Conservation (phyloP, 257 asterid species). For the Ligustrum vulgare region DNA sequence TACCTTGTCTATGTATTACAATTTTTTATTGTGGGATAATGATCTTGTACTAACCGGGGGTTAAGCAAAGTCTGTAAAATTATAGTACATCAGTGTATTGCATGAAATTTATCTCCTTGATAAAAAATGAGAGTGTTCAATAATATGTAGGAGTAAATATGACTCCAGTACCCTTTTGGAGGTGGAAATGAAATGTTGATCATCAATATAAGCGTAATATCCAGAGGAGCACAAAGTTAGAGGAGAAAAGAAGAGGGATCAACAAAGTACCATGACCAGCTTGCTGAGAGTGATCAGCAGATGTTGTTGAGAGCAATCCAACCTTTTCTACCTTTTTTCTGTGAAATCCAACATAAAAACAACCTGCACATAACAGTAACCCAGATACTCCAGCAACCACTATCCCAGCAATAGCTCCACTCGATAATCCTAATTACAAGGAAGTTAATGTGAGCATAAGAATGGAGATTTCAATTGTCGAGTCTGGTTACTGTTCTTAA, state of each 20-base stretch:
- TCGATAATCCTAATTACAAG: conserved; percentile 58
- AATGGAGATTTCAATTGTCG: conserved; percentile 10
- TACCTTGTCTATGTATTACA: not conserved
- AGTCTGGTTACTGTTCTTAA: conserved; percentile 19
- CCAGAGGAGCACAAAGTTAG: conserved; percentile 10
- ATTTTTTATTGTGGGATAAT: not conserved
- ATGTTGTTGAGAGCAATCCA: conserved; percentile 37
- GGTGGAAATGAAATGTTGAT: conserved; percentile 5
- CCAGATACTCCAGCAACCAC: conserved; percentile 46
- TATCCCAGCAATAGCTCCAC: conserved; percentile 82
- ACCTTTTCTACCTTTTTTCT: conserved; percentile 50
- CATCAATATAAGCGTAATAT: conserved; percentile 1
- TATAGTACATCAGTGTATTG: not conserved
- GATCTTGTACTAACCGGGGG: not conserved
- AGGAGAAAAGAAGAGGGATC: conserved; percentile 18
- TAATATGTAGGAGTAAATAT: not conserved
- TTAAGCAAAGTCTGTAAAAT: not conserved
- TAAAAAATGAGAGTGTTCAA: not conserved
- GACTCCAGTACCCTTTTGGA: not conserved
- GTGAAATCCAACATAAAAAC: conserved; percentile 41
- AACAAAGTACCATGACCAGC: conserved; percentile 29
- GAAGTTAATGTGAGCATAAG: conserved; percentile 29
- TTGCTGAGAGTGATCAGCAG: conserved; percentile 49
- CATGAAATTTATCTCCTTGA: not conserved
- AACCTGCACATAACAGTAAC: conserved; percentile 48